phyloP scores from a whole-genome alignment of 2,329 filamentous ascomycete genomes.

The Davidsoniella eucalypti region DNA sequence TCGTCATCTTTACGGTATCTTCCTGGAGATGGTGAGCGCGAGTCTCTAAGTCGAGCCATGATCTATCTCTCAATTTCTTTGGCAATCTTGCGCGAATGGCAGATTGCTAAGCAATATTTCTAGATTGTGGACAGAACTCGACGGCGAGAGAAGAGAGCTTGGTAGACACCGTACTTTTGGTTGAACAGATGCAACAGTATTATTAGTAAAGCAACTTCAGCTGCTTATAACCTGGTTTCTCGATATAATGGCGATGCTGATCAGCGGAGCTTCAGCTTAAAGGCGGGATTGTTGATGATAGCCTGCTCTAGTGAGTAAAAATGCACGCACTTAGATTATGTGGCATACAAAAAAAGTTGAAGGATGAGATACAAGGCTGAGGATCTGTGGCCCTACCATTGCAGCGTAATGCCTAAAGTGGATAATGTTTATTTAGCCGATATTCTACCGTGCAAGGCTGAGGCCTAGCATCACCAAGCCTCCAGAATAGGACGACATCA shows the following conservation, averaged over 20 bases:
- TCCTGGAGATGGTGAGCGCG: conserved; percentile 63
- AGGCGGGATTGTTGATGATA: background rate
- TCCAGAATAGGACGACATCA: background rate
- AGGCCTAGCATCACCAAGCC: background rate
- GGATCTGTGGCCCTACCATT: background rate
- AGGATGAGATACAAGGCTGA: conserved; percentile 6
- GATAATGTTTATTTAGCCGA: background rate
- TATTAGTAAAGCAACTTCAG: background rate
- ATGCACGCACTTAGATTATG: background rate
- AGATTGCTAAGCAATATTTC: conserved; percentile 17
- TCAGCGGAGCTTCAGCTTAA: background rate
- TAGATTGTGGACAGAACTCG: conserved; percentile 19
- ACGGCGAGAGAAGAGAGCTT: conserved; percentile 12
- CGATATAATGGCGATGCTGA: background rate
- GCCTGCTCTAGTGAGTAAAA: background rate
- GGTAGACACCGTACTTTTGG: conserved; percentile 13
- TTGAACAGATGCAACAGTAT: background rate
- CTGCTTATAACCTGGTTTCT: background rate
- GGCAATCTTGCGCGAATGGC: background rate
- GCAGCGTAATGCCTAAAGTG: background rate
- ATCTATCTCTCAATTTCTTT: conserved; percentile 15
- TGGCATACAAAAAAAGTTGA: background rate
- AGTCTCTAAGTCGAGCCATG: conserved; percentile 50
- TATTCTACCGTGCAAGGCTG: conserved; percentile 1
- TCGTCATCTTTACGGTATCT: conserved; percentile 39